Evolutionary conservation across 106 monocot genomes (phyloP).

Genomic region (Dioscorea dumetorum): DNA sequence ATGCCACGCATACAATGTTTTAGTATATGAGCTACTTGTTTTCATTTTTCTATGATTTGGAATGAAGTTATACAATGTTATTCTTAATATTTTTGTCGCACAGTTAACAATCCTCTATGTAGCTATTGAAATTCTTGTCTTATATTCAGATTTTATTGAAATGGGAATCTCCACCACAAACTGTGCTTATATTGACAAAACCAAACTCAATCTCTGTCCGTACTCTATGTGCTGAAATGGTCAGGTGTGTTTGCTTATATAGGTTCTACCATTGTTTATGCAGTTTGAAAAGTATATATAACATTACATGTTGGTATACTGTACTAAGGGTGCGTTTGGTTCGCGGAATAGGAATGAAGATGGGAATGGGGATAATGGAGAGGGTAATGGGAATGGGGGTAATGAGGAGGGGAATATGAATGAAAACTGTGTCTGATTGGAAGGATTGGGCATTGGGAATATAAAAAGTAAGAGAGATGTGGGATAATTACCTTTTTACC

Average conservation of each 20-base stretch:
- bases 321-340: too few species aligned
- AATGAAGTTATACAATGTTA: background rate
- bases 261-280: background rate
- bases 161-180: constrained; percentile 93
- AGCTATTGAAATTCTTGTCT: background rate
- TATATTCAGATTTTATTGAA: constrained; percentile 78
- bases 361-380: too few species aligned
- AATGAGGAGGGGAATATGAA: too few species aligned
- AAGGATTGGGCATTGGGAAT: too few species aligned
- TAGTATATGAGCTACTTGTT: background rate
- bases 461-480: too few species aligned
- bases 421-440: too few species aligned
- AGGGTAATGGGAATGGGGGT: too few species aligned
- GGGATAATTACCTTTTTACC: too few species aligned
- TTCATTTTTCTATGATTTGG: background rate
- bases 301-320: too few species aligned
- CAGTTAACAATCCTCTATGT: background rate
- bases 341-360: too few species aligned
- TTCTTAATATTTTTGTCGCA: background rate
- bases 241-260: constrained; percentile 60
- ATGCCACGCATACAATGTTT: background rate
- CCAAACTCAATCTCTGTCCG: constrained; percentile 87
- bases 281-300: background rate
- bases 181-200: constrained; percentile 87
- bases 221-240: constrained; percentile 68